Evolutionary conservation across 768 basidiomycete genomes (phyloP), one percentile per base, ranked within the genome.

Genomic region (Serendipita vermifera): DNA sequence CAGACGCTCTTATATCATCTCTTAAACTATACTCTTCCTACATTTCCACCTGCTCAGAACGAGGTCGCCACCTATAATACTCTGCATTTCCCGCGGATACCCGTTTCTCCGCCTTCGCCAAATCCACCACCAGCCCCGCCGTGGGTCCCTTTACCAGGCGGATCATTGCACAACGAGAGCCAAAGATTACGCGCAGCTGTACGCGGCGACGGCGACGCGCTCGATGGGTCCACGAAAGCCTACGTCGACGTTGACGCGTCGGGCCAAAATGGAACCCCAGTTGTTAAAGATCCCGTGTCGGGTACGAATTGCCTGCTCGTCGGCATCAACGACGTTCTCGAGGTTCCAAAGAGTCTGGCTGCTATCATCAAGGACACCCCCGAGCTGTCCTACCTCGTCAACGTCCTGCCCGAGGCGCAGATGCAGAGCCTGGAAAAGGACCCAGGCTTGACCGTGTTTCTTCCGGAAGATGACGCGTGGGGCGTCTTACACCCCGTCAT

Each of bases 1-100:
- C 92, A 96, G 64, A 85, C 93, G 64, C 76, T 99, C 54, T 83
- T 97, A 64, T 98, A 98, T 67, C 96, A 98, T 68, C 70, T 97
- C 40, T 74, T 98, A 61, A 96, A 98, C 68, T 81, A 81, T 66
- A 79, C 85, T 4, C 65, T 96, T 29, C 62, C 75, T 17, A 62
- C 67, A 24, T 57, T 73, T 14, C 73, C 79, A 27, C 46, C 46
- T n/a, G 69, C 73, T 3, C 62, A 70, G 2, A 68, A 76, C 29
- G 64, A 71, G 7, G 62, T 70, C 20, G 62, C 70, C 38, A 71
- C 73, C 7, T 74, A 77, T 60, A 59, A 75, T 59, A 90, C 88
- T 2, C 72, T 90, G 3, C 82, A 82, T 63, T 91, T 75, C 64
- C 88, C 89, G n/a, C 76, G 73, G 27, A 69, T 68, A 35, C 70